Base-by-base conservation (phyloP, 2,329 filamentous ascomycete species). In the Penicillium sclerotigenum region DNA sequence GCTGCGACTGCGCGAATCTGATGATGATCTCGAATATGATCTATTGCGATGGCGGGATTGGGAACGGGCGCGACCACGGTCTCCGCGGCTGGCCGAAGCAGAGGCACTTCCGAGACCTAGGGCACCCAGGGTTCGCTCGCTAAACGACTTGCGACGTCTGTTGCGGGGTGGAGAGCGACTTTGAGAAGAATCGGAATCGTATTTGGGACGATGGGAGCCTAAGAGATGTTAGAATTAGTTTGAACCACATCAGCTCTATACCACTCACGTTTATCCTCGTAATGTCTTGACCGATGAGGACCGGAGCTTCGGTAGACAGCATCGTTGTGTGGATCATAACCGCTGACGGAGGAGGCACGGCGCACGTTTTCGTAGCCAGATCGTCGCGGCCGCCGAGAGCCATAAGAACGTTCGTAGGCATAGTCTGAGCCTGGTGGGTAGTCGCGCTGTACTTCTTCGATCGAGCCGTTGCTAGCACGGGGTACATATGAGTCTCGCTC, bases 391-490 rank as follows among this genome's bases (percentile, higher is more conserved):
- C 58, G 64, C 7, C 61, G 51, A 13, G 59, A 53, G 24, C 43
- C 47, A 43, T 63, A 65, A 16, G 53, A 45, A n/a, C 64, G 64
- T 42, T 66, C 71, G 53, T 73, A 71, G 51, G 62, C 68, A 54
- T 73, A 71, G 36, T 81, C 85, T 6, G 69, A 66, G 36, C 87
- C 87, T 7, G 90, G 89, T 31, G 90, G 90, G 67, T 95, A 96
- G 65, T 95, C 89, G 63, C 91, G 86, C 61, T 85, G 85, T 58
- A 95, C 85, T 75, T 95, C 90, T 75, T 96, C 92, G 69, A 95
- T 31, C 2, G 87, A 87, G 26, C 87, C 77, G 43, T 87, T 86
- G 72, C 87, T 91, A 67, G 91, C 87, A 70, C 92, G 87, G 22
- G 51, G 59, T 50, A 62, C 66, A 56, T 66, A 51, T 28, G 38